Evolutionary conservation across 257 asterid genomes (phyloP), one percentile per base, ranked within the genome.

Genomic region (Paraleonurus japonicus): DNA sequence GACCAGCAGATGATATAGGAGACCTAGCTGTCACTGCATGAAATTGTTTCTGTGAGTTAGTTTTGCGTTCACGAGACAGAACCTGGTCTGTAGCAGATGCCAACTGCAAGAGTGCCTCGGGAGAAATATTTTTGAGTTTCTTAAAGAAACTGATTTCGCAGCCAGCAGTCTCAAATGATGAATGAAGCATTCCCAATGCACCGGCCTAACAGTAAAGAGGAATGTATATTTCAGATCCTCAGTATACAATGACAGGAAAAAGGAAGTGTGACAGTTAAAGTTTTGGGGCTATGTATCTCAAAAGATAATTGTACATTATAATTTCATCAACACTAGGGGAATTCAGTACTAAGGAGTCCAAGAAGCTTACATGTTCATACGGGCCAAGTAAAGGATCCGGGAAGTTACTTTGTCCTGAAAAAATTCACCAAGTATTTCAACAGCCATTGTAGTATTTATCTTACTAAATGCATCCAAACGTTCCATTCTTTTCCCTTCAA

Each of bases 381-480:
- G 91, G 58, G 85, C 96, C 92, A 95, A 83, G 83, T 63, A 83
- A 67, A 95, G 96, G 75, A 95, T 87, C 76, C 86, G 83, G 26
- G 90, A 84, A 79, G 91, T 78, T 73, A 82, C 86, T 85, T 80
- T 83, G 73, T 92, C 78, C 76, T 55, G 76, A 33, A 95, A 87
- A 84, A 92, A 84, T 3, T 84, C 98, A 78, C 92, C 96, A 84
- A 95, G 78, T 77, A 95, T 71, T 82, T 95, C 98, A 75, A 90
- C 70, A 53, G 97, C 95, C 85, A 83, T 66, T 68, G 86, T 80
- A 45, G 97, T 92, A 81, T 95, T 95, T 58, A 77, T 69, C 79
- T 88, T 87, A 85, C 65, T 79, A 75, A 92, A 67, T 76, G 85
- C 85, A 58, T 86, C 90, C 78, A 79, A 92, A 26, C 71, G 81